A percentile compares a stretch with the other conserved stretches of the same genome.
Conservation (phyloP, 345 rosid genomes). For the Eucalyptus sideroxylon region DNA sequence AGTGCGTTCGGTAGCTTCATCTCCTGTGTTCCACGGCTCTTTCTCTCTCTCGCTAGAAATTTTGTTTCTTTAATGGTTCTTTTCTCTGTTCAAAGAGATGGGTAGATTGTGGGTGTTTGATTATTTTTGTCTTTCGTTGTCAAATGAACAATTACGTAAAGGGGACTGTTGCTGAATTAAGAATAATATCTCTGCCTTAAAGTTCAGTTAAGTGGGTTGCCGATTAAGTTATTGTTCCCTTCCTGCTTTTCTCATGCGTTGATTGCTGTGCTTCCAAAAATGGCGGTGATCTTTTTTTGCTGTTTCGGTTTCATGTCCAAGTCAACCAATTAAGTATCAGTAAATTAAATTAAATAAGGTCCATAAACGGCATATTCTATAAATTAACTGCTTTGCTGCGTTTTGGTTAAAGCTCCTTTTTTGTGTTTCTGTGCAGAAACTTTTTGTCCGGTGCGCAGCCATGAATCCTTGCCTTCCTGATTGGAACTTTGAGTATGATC, state of each 20-base stretch:
- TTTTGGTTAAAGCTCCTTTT: not conserved
- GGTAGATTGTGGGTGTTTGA: not conserved
- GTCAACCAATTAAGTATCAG: not conserved
- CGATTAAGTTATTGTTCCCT: not conserved
- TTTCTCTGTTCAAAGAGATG: not conserved
- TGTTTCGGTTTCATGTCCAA: not conserved
- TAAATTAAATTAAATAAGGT: not conserved
- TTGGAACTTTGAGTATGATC: conserved; percentile 47
- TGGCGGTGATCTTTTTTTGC: not conserved
- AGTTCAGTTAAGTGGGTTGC: not conserved
- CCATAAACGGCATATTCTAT: not conserved
- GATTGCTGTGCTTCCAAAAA: not conserved
- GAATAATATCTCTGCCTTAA: not conserved
- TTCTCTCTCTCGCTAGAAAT: not conserved
- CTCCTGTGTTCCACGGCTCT: not conserved
- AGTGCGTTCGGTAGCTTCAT: not conserved
- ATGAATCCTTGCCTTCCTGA: conserved; percentile 45
- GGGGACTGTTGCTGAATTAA: not conserved
- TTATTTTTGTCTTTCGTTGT: not conserved
- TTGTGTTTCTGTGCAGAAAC: not conserved
- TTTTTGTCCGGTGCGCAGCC: conserved; percentile 4
- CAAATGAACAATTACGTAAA: not conserved
- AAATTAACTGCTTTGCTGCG: not conserved
- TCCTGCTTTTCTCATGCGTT: not conserved
- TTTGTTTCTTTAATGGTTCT: not conserved